Evolutionary conservation across 108 stramenopile genomes (phyloP).

Genomic region (Fragilaria crotonensis): DNA sequence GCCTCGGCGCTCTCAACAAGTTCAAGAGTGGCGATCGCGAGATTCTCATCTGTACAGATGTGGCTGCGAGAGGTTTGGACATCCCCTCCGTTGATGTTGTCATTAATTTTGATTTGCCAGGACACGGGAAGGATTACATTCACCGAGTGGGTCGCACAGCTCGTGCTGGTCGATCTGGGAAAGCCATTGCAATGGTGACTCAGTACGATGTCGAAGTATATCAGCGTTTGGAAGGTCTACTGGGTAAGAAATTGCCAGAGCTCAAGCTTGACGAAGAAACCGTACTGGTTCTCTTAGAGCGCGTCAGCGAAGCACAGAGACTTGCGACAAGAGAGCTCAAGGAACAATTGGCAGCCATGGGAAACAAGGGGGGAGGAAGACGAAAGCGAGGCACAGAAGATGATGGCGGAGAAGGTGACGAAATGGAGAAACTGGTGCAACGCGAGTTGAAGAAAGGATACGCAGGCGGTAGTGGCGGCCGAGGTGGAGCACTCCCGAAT

Average conservation of each 20-base stretch:
- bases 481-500: slow-evolving; percentile 47
- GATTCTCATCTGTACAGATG: slow-evolving; percentile 97
- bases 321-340: slow-evolving; percentile 84
- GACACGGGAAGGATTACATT: slow-evolving; percentile 95
- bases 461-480: slow-evolving; percentile 48
- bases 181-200: slow-evolving; percentile 96
- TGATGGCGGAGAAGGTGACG: slow-evolving; percentile 47
- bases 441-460: slow-evolving; percentile 57
- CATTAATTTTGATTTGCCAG: slow-evolving; percentile 95
- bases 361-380: slow-evolving; percentile 25
- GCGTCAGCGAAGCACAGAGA: slow-evolving; percentile 95
- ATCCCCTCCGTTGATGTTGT: slow-evolving; percentile 95
- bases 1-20: slow-evolving; percentile 92
- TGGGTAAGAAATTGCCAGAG: slow-evolving; percentile 79
- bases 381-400: slow-evolving; percentile 31
- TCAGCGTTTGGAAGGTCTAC: slow-evolving; percentile 91
- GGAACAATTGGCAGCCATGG: slow-evolving; percentile 62
- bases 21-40: slow-evolving; percentile 81
- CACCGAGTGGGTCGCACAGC: slow-evolving; percentile 98
- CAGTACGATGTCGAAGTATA: slow-evolving; percentile 99
- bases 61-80: slow-evolving; percentile 94
- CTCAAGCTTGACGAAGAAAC: slow-evolving; percentile 84
- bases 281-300: slow-evolving; percentile 89
- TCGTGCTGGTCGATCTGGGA: slow-evolving; percentile 91
- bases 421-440: slow-evolving; percentile 34